Evolutionary conservation across 768 basidiomycete species (phyloP), one percentile per base, ranked within the genome.

Genomic region (Floccularia luteovirens): DNA sequence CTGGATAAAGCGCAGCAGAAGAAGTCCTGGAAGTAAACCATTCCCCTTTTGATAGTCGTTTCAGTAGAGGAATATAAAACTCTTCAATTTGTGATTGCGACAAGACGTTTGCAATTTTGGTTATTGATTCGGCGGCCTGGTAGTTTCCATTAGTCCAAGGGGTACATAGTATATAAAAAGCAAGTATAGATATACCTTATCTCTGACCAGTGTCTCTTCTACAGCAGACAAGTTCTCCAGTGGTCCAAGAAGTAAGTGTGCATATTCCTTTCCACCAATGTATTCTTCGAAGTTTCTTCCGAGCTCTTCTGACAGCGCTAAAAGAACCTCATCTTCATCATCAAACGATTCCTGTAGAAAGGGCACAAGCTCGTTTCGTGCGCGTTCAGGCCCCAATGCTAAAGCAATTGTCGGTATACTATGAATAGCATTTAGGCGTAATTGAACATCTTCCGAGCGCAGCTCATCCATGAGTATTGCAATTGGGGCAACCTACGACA

Each of bases 11-110:
- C 6, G 94, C 89, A 43, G 91, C 91, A 27, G 94, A 88, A 17
- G 94, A 97, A 28, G 91, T 96, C 42, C 96, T 78, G 4, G 92
- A 93, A 10, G 96, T 98, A 68, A 98, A 98, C 96, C 96, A 99
- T 63, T 98, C 94, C 43, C 93, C 96, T 42, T 77, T 75, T 2
- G 91, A 82, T 38, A 99, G 74, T 39, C 92, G 80, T 55, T 83
- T 86, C 43, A 98, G 60, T 40, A 99, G 73, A 38, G 96, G 96
- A 43, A 98, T 80, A 64, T 91, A 94, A 59, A 77, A 77, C 55
- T 88, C 80, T 63, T 97, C 92, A 53, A 93, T 69, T 60, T 93
- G 89, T 12, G 70, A 52, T 39, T 82, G 74, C 17, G 82, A 84
- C 32, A 99, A 72, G 35, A 86, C 74, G 36, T 65, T 67, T 37